Base-by-base conservation (phyloP, 306 rosid genomes). In the Cajanus cajan region DNA sequence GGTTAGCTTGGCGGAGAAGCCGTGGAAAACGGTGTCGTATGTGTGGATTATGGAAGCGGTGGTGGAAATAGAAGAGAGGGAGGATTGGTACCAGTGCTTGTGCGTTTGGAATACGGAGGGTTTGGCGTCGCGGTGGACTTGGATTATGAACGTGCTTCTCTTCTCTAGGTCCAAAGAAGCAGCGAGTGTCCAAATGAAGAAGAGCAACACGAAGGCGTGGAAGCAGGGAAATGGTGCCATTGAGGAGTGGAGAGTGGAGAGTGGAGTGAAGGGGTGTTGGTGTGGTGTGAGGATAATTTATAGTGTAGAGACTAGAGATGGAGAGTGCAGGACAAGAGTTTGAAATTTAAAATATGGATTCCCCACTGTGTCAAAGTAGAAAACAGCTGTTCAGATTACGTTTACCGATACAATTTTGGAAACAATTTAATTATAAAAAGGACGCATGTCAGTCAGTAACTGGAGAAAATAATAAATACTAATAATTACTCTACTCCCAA, bases 51-150 rank as follows among this genome's bases (percentile, higher is more conserved):
- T 28, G 0, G 68, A 57, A 36, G 48, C 31, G 0, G 3, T 41
- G 34, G 31, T 51, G 18, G 84, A 44, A 2, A 90, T 41, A 2
- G 92, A 81, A 4, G 95, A 75, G 31, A 94, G 92, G 0, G 94
- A 89, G 8, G 97, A 91, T 37, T 84, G 78, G 68, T 94, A 94
- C 98, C 98, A 94, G 82, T 82, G 81, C 47, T 63, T 83, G 78
- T 91, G 96, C 10, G 96, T 89, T 37, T 96, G 89, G 88, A 91
- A 94, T 52, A 91, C 82, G 5, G 98, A 87, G 6, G 98, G 98
- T 59, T 94, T 94, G 13, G 92, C 71, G 3, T 91, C 83, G 0
- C 78, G 82, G 2, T 87, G 85, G 22, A 94, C 91, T 83, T 90
- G 92, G 48, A 94, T 82, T 3, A 94, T 91, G 92, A 85, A 94